Evolutionary conservation across 257 asterid species (phyloP), one percentile per base, ranked within the genome.

Genomic region (Solanum chilense): DNA sequence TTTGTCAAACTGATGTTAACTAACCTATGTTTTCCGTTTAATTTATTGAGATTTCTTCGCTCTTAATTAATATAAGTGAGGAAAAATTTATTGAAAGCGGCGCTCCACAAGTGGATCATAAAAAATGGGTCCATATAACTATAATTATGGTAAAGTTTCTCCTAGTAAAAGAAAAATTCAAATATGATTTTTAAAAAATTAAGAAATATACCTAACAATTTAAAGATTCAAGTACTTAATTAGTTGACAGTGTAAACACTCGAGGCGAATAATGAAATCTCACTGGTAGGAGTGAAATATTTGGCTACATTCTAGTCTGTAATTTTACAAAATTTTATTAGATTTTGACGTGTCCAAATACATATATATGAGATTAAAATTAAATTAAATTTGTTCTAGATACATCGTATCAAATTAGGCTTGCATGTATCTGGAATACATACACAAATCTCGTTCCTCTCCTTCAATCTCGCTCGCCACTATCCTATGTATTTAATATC

Each of bases 281-380:
- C n/a, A 56, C 0, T 56, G 20, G 64, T 18, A 18, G 11, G 0
- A 18, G 62, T 0, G 18, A 52, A 52, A 18, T 52, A 56, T 3
- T 56, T 56, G 2, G n/a, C 20, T 56, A 56, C 21, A 0, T 10
- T 56, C 0, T 56, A 56, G 11, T 18, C 20, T 18, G 0, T 3
- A 18, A 56, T 56, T 18, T 56, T 7, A 56, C 1, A 0, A 0
- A 56, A 7, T 56, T 23, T 0, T 56, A 18, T 18, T 0, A 56
- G 0, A 18, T 18, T 56, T 56, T 56, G 0, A n/a, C 7, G 8
- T 2, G 5, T 52, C 2, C n/a, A 52, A 23, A 0, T 52, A 52
- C 10, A 52, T 52, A 52, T 18, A 52, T 0, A 56, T 56, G 64
- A 18, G 25, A n/a, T 20, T n/a, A 56, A 56, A 18, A 56, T 56